Conservation (phyloP, 768 basidiomycete genomes). For the Infundibulicybe gibba region DNA sequence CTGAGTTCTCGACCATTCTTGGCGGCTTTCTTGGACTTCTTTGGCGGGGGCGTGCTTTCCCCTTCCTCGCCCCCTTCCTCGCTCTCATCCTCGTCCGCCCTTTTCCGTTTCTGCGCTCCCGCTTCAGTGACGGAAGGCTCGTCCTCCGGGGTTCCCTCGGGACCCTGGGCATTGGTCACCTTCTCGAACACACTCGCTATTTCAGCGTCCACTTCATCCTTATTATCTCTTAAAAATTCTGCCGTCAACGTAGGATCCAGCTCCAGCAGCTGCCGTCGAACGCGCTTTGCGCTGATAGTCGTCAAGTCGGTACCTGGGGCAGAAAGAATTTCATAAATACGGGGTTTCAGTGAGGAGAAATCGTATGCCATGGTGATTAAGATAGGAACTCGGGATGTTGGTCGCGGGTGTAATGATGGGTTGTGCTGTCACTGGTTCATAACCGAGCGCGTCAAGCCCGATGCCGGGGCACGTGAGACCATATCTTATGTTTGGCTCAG, state of each 20-base stretch:
- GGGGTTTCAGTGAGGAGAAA: slow-evolving; percentile 50
- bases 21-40: slow-evolving; percentile 47
- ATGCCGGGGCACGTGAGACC: slow-evolving; percentile 11
- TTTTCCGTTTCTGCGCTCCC: slow-evolving; percentile 23
- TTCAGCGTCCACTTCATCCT: slow-evolving; percentile 61
- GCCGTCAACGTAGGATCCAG: slow-evolving; percentile 49
- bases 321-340: slow-evolving; percentile 66
- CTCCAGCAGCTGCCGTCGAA: slow-evolving; percentile 69
- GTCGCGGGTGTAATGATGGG: slow-evolving; percentile 2
- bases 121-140: slow-evolving; percentile 17
- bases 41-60: slow-evolving; percentile 33
- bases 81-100: slow-evolving; percentile 27
- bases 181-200: slow-evolving; percentile 65
- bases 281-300: slow-evolving; percentile 85
- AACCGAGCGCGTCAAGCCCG: neutral
- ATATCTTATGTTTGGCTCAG: neutral
- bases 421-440: neutral
- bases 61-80: slow-evolving; percentile 24
- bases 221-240: slow-evolving; percentile 63
- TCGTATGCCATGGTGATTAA: slow-evolving; percentile 45
- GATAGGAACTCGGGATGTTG: slow-evolving; percentile 14
- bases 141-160: slow-evolving; percentile 12
- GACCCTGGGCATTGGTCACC: slow-evolving; percentile 39
- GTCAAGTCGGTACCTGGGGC: slow-evolving; percentile 75
- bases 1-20: slow-evolving; percentile 50